These are phyloP conservation scores for Wallacemonas sp. DNA, from an alignment of 208 protist species.

Conservation along the genomic window DNA sequence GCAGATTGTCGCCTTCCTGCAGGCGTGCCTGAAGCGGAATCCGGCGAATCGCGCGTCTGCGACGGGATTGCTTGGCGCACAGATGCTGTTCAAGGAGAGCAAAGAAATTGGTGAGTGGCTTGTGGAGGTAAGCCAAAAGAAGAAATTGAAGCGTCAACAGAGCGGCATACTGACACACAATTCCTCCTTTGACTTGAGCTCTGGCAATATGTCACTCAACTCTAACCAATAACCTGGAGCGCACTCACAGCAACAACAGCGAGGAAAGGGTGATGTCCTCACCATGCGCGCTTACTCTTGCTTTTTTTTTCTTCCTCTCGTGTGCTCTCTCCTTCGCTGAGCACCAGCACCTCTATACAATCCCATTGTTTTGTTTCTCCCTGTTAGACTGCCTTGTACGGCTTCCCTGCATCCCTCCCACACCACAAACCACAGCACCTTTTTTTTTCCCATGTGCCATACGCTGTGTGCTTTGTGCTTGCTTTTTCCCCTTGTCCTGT, in stretches of 20 bases:
- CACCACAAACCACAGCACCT: not conserved
- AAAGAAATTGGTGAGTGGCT: constrained; percentile 54
- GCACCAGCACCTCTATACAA: not conserved
- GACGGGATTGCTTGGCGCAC: constrained; percentile 54
- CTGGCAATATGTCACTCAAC: constrained; percentile 24
- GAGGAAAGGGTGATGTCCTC: too few relatives aligned
- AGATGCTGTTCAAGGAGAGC: constrained; percentile 45
- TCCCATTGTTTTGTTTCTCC: not conserved
- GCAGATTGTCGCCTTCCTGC: constrained; percentile 54
- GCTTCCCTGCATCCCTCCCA: not conserved
- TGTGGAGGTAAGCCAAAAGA: constrained; percentile 16
- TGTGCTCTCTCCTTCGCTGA: not conserved
- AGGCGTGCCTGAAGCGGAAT: constrained; percentile 62
- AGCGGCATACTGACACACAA: constrained; percentile 12
- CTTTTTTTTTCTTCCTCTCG: constrained; percentile 15
- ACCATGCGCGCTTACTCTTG: constrained; percentile 11
- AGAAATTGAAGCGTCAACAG: constrained; percentile 32
- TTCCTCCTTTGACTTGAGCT: constrained; percentile 31
- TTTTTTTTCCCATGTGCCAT: not conserved
- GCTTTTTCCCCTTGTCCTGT: not conserved
- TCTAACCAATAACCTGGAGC: constrained; percentile 26
- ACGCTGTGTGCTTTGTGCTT: not conserved
- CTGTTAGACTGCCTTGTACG: not conserved
- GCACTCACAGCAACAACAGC: too few relatives aligned
- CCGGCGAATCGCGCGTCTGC: constrained; percentile 44